Evolutionary conservation across 2,329 filamentous ascomycete genomes (phyloP).

Genomic region (Penicillium brasilianum): DNA sequence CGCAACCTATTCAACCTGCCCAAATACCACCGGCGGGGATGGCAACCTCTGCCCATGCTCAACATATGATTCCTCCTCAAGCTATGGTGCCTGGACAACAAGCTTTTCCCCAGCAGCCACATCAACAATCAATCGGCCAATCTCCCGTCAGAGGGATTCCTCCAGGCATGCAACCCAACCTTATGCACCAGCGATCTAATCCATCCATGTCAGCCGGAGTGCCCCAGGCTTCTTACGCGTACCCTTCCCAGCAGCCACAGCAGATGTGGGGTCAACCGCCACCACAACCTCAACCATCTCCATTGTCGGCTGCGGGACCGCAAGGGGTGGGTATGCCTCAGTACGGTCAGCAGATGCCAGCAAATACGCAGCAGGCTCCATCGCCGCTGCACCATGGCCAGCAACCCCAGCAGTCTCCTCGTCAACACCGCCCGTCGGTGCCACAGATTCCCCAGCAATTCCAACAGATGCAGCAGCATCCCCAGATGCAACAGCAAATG

Average conservation of each 20-base stretch:
- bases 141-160: slow-evolving; percentile 74
- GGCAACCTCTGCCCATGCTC: slow-evolving; percentile 41
- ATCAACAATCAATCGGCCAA: slow-evolving; percentile 73
- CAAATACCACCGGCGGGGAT: slow-evolving; percentile 43
- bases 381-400: slow-evolving; percentile 44
- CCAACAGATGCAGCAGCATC: slow-evolving; percentile 44
- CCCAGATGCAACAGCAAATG: slow-evolving; percentile 44
- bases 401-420: slow-evolving; percentile 51
- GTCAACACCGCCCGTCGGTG: slow-evolving; percentile 43
- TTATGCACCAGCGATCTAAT: slow-evolving; percentile 70
- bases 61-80: slow-evolving; percentile 49
- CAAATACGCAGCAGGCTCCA: slow-evolving; percentile 44
- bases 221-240: slow-evolving; percentile 59
- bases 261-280: slow-evolving; percentile 70
- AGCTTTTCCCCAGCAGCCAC: slow-evolving; percentile 71
- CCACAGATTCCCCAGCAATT: slow-evolving; percentile 46
- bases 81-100: slow-evolving; percentile 58
- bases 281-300: slow-evolving; percentile 68
- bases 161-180: slow-evolving; percentile 62
- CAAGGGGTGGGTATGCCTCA: slow-evolving; percentile 50
- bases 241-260: slow-evolving; percentile 61
- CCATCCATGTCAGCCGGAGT: slow-evolving; percentile 58
- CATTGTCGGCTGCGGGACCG: slow-evolving; percentile 48
- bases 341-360: slow-evolving; percentile 47
- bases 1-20: slow-evolving; percentile 47